Conservation (phyloP, 768 basidiomycete species). For the Tricholoma flavovirens region DNA sequence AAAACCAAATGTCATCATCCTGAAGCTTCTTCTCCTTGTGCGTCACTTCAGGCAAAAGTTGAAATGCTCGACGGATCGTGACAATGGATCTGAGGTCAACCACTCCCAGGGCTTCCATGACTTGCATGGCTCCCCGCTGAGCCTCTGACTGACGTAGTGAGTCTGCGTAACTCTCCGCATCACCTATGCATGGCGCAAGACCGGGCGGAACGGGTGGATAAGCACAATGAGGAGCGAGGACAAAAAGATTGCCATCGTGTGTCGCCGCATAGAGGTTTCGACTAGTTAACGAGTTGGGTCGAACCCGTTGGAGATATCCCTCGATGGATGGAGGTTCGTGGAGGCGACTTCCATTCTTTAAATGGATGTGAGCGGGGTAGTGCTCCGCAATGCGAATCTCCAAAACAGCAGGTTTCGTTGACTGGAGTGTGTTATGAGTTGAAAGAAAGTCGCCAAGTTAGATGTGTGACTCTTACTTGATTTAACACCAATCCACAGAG, state of each 20-base stretch:
- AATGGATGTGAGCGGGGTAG: constrained; percentile 40
- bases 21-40: constrained; percentile 28
- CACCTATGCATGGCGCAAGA: constrained; percentile 23
- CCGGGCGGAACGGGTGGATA: constrained; percentile 71
- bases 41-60: constrained; percentile 30
- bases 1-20: constrained; percentile 29
- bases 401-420: constrained; percentile 42
- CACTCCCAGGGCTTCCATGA: constrained; percentile 59
- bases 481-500: constrained; percentile 70
- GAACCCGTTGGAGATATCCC: constrained; percentile 77
- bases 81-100: constrained; percentile 69
- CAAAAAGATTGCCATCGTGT: constrained; percentile 72
- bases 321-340: constrained; percentile 80
- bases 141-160: constrained; percentile 48
- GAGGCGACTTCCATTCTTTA: constrained; percentile 43
- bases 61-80: constrained; percentile 58
- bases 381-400: constrained; percentile 78
- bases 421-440: constrained; percentile 16
- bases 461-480: constrained; percentile 42
- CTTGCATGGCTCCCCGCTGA: constrained; percentile 56
- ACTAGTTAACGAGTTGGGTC: constrained; percentile 48
- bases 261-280: constrained; percentile 64
- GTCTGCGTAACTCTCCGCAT: constrained; percentile 25
- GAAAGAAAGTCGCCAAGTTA: background rate
- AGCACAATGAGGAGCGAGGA: constrained; percentile 43